Evolutionary conservation across 2,329 filamentous ascomycete species (phyloP).

Genomic region (Sclerotiophoma versabilis): DNA sequence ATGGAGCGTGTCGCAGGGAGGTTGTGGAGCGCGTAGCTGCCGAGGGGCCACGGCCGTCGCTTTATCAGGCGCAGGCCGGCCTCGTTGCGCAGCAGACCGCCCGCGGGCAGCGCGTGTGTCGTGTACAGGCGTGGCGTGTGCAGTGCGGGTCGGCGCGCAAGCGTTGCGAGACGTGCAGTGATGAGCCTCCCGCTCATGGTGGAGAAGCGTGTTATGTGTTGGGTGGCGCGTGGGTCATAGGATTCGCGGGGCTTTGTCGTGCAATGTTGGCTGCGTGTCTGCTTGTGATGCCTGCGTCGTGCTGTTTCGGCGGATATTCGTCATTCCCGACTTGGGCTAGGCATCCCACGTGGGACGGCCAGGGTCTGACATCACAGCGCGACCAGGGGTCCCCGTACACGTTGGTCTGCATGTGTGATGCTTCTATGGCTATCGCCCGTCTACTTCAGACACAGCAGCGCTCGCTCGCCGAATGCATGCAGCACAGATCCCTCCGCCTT

Average conservation of each 20-base stretch:
- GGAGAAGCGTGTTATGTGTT: conserved; percentile 22
- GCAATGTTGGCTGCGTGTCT: conserved; percentile 3
- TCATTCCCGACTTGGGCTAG: conserved; percentile 16
- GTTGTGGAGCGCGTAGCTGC: conserved; percentile 83
- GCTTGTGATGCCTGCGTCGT: conserved; percentile 9
- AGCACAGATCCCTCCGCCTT: conserved; percentile 75
- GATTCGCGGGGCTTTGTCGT: conserved; percentile 5
- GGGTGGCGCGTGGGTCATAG: conserved; percentile 26
- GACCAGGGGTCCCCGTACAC: too few species aligned
- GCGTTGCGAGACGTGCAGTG: conserved; percentile 73
- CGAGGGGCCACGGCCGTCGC: conserved; percentile 76
- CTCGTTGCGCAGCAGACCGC: conserved; percentile 49
- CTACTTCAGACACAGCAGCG: conserved; percentile 70
- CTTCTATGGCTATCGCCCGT: background rate
- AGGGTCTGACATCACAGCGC: conserved; percentile 11
- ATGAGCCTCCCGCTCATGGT: conserved; percentile 76
- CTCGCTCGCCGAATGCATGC: conserved; percentile 77
- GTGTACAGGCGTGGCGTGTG: conserved; percentile 62
- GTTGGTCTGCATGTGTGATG: too few species aligned
- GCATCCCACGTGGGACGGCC: conserved; percentile 11
- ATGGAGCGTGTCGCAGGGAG: conserved; percentile 68
- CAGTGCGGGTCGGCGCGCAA: conserved; percentile 68
- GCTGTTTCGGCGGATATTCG: conserved; percentile 13
- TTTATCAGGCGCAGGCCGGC: conserved; percentile 45
- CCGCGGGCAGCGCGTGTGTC: conserved; percentile 43